Evolutionary conservation across 139 green algal species (phyloP), one percentile per base, ranked within the genome.

Genomic region (Chlamydomonas incerta): DNA sequence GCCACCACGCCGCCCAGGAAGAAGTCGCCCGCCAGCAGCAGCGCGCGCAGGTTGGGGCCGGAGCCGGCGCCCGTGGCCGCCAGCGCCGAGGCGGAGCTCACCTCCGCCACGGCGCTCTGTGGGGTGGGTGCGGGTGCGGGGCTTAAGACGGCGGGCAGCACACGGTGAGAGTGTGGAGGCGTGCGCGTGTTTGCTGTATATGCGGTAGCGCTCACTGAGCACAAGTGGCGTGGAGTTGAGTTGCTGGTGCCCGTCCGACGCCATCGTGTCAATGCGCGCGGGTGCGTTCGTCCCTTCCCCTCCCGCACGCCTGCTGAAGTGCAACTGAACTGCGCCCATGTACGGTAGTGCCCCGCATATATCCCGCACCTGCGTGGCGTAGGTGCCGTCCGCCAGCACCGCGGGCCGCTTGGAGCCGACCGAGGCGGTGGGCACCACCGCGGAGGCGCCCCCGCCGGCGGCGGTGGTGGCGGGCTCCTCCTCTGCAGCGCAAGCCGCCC

Each of bases 351-450:
- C n/a, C n/a, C n/a, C n/a, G n/a, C 9, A 55, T 10, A 33, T 57
- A 15, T 15, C 35, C 35, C n/a, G 3, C 57, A 88, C 84, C 91
- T 99, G 96, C 15, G 97, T 98, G 37, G 98, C 98, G 89, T 99
- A 99, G 15, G 95, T 98, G 68, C 98, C 98, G 83, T 99, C 98
- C 24, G 98, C 95, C 52, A 99, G 94, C 74, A 99, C 97, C 14
- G 92, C 95, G 28, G 97, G 98, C 9, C 96, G 93, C 89, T 90
- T 94, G 83, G 80, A 88, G 83, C 82, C 63, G 24, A 72, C n/a
- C 11, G 82, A 10, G 23, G 83, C 68, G n/a, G 88, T 28, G 37
- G 80, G 33, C 33, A 72, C 68, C 31, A 37, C 28, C n/a, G 52
- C 52, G 52, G 28, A 34, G n/a, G 10, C n/a, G 29, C 50, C n/a